These are phyloP conservation scores for Tremella fuciformis DNA, from an alignment of 768 basidiomycete genomes.

Conservation along the genomic window DNA sequence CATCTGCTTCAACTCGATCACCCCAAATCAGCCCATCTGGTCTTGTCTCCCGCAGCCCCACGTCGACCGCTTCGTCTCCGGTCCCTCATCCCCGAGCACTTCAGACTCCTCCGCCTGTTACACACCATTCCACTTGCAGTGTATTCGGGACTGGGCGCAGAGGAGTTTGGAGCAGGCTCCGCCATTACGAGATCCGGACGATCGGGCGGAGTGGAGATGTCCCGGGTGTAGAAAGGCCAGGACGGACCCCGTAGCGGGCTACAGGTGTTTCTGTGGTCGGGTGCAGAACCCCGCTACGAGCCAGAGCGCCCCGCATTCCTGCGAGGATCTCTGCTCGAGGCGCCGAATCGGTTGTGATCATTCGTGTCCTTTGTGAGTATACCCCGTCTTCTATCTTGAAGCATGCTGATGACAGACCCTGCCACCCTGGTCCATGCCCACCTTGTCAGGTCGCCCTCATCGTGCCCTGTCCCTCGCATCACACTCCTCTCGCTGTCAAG, in stretches of 20 bases:
- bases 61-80: constrained; percentile 28
- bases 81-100: constrained; percentile 5
- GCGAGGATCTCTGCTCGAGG: constrained; percentile 51
- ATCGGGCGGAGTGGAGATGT: constrained; percentile 70
- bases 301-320: constrained; percentile 49
- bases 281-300: constrained; percentile 28
- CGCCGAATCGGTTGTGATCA: constrained; percentile 62
- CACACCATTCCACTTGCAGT: constrained; percentile 85
- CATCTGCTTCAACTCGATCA: constrained; percentile 71
- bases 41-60: constrained; percentile 66
- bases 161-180: constrained; percentile 72
- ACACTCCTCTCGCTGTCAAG: constrained; percentile 57
- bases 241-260: constrained; percentile 60
- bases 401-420: constrained; percentile 51
- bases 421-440: constrained; percentile 96
- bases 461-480: constrained; percentile 73
- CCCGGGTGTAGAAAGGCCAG: constrained; percentile 86
- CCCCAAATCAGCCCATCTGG: constrained; percentile 78
- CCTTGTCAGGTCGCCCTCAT: constrained; percentile 79
- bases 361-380: constrained; percentile 64
- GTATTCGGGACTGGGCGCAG: constrained; percentile 79
- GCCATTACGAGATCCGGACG: constrained; percentile 65
- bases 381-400: background rate
- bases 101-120: constrained; percentile 59
- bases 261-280: constrained; percentile 51